Base-by-base conservation (phyloP, 257 asterid genomes). In the Nemophila menziesii region DNA sequence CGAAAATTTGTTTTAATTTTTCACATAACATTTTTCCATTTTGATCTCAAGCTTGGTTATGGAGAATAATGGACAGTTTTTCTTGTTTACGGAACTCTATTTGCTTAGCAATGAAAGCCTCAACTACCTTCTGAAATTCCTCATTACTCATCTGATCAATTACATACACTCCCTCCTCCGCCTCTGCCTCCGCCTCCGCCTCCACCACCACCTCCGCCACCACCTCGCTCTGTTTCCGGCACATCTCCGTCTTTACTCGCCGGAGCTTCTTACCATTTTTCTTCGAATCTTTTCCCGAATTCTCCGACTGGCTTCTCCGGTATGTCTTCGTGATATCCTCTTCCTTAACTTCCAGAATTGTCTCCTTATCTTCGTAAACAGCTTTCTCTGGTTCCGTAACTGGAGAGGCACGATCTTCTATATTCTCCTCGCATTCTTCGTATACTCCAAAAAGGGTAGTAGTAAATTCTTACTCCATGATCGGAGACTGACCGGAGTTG, bases 51-150 rank as follows among this genome's bases (percentile, higher is more conserved):
- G 49, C 17, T 16, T 49, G 52, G 61, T 57, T 60, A 53, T 54
- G 75, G 42, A 69, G 68, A 48, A 83, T 81, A 57, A 80, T 68
- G 5, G 81, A 71, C 9, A 68, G 21, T 62, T 78, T 76, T 51
- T 86, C 96, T 56, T 76, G 54, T 11, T 53, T 65, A 61, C 70
- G 96, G 57, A 86, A 86, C 55, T 73, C 71, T 24, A 81, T 48
- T 63, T 86, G 96, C 74, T 54, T 81, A 15, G 92, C 83, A 51
- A 86, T 86, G 24, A 86, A 86, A 2, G 51, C 80, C 22, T 86
- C 96, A 22, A 81, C 75, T 2, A 77, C 66, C 51, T 61, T 59
- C 48, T 76, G 80, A 59, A 86, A 86, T 64, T 82, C 96, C 67
- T 86, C 90, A 59, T 71, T 73, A 47, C 86, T 85, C 74, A 85